phyloP scores from a whole-genome alignment of 768 basidiomycete species.

The Phaeotremella fagi region DNA sequence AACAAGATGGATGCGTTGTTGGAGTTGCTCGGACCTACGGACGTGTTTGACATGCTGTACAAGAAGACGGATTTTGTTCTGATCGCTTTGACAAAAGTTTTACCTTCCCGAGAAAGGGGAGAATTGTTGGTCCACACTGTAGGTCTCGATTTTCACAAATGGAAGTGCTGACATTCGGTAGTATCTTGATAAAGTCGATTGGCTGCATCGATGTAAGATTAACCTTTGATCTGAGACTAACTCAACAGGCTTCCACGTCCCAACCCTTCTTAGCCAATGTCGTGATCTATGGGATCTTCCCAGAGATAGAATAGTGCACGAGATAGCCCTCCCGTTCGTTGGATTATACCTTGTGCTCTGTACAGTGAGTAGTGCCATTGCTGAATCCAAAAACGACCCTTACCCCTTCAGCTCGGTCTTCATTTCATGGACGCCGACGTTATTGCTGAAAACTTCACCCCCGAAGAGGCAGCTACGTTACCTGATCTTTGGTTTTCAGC shows the following conservation, averaged over 20 bases:
- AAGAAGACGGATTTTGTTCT: slow-evolving; percentile 43
- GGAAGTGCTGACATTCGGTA: neutral
- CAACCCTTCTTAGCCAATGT: slow-evolving; percentile 47
- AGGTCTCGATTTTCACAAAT: slow-evolving; percentile 8
- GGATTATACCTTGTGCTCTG: slow-evolving; percentile 44
- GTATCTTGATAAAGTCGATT: slow-evolving; percentile 47
- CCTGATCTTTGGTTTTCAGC: slow-evolving; percentile 44
- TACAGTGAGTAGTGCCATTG: slow-evolving; percentile 31
- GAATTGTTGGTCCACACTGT: slow-evolving; percentile 42
- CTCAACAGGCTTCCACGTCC: slow-evolving; percentile 41
- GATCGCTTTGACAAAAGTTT: slow-evolving; percentile 30
- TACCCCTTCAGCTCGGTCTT: slow-evolving; percentile 36
- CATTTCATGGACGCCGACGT: slow-evolving; percentile 46
- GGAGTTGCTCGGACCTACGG: slow-evolving; percentile 40
- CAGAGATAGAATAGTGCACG: slow-evolving; percentile 27
- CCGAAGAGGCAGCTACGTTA: slow-evolving; percentile 37
- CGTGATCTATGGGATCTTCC: slow-evolving; percentile 48
- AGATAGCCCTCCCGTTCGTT: slow-evolving; percentile 46
- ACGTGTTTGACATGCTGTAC: slow-evolving; percentile 44
- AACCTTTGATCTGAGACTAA: neutral
- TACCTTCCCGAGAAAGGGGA: slow-evolving; percentile 40
- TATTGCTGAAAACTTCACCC: slow-evolving; percentile 38
- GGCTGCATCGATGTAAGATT: slow-evolving; percentile 45
- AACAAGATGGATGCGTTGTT: slow-evolving; percentile 33
- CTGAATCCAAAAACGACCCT: neutral